Base-by-base conservation (phyloP, 257 asterid species). In the Jacaranda copaia region DNA sequence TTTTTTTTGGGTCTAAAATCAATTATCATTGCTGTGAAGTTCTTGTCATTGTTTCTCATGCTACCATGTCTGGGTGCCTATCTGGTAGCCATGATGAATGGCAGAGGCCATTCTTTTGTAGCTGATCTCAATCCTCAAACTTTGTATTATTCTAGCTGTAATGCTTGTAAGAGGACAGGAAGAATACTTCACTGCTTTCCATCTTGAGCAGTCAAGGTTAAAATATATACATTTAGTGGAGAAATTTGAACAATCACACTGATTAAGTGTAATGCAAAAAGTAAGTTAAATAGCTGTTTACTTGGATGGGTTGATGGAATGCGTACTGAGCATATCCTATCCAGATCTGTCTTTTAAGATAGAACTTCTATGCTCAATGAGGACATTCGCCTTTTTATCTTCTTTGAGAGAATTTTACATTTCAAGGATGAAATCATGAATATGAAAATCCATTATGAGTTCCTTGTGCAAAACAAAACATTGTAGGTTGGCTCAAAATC, bases 401-500 rank as follows among this genome's bases (percentile, higher is more conserved):
- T 39, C 64, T 66, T 59, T 74, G 40, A 52, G 38, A 16, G 65
- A 13, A 3, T 79, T 42, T 77, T 57, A 40, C 69, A 49, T 14
- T 43, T 59, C 8, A 45, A 74, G 77, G 25, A 68, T 63, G 75
- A 53, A n/a, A 70, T 74, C 71, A 38, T 46, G 49, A 18, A 3
- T 69, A 61, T 58, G 45, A 49, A 42, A 60, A 43, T 36, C 74
- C 40, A 46, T 65, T 73, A 10, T 38, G 40, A 69, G 46, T 36
- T 25, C 64, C 32, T 71, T 53, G 73, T 73, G 68, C 52, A 35
- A 32, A 84, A 61, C 79, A n/a, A 76, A 74, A 53, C 70, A 39
- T 79, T 83, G 83, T 81, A 92, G 99, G 99, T 95, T 70, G 99
- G 99, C 59, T 95, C 99, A 78, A 95, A 93, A 88, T 91, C 99